These are phyloP conservation scores for Leucoagaricus sp. DNA, from an alignment of 1,284 basidiomycete genomes.

Conservation along the genomic window DNA sequence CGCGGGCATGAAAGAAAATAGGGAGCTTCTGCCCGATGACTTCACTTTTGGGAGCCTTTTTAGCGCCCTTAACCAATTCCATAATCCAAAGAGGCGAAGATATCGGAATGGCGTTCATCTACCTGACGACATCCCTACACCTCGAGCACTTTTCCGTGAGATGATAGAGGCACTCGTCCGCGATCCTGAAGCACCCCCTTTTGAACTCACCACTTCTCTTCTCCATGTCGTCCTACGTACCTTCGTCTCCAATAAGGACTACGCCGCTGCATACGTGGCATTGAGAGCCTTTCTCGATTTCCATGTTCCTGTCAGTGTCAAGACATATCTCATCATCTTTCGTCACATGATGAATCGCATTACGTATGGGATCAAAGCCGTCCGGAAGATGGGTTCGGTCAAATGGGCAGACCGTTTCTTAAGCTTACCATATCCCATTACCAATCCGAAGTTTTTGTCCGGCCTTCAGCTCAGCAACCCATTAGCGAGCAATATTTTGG, in stretches of 20 bases:
- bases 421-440: slow-evolving; percentile 5
- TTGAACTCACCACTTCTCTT: slow-evolving; percentile 31
- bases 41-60: slow-evolving; percentile 49
- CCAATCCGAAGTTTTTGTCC: not conserved
- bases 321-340: slow-evolving; percentile 43
- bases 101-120: slow-evolving; percentile 22
- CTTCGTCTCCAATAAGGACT: slow-evolving; percentile 46
- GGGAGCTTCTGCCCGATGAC: slow-evolving; percentile 39
- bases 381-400: slow-evolving; percentile 11
- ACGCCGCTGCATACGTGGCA: slow-evolving; percentile 43
- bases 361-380: slow-evolving; percentile 18
- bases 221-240: slow-evolving; percentile 43
- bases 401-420: slow-evolving; percentile 22
- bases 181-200: slow-evolving; percentile 21
- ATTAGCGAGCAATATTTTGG: slow-evolving; percentile 17
- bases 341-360: slow-evolving; percentile 25
- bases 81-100: slow-evolving; percentile 21
- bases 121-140: slow-evolving; percentile 24
- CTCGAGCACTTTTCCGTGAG: slow-evolving; percentile 48
- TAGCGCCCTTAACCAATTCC: slow-evolving; percentile 31
- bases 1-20: slow-evolving; percentile 24
- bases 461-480: slow-evolving; percentile 12
- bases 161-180: slow-evolving; percentile 39
- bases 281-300: slow-evolving; percentile 34
- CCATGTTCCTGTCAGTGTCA: slow-evolving; percentile 31